Evolutionary conservation across 2,329 filamentous ascomycete species (phyloP).

Genomic region (Hypomyces perniciosus): DNA sequence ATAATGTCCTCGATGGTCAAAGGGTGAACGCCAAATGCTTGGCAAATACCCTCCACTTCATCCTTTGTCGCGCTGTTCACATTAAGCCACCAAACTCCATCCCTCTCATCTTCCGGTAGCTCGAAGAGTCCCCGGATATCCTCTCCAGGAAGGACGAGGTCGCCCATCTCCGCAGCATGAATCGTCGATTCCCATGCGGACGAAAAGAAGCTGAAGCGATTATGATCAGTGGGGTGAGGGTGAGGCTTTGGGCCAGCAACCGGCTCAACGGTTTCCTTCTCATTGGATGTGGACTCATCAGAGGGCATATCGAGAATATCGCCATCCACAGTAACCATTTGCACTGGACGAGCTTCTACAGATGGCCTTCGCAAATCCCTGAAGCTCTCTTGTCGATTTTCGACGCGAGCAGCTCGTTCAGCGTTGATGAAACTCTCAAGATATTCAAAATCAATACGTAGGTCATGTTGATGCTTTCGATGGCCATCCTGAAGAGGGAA

Average conservation of each 20-base stretch:
- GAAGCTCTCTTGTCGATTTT: slow-evolving; percentile 40
- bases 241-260: slow-evolving; percentile 32
- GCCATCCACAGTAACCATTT: slow-evolving; percentile 47
- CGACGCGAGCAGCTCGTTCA: slow-evolving; percentile 43
- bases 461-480: slow-evolving; percentile 53
- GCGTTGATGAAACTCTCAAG: slow-evolving; percentile 82
- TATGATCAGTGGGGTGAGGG: slow-evolving; percentile 50
- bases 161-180: slow-evolving; percentile 81
- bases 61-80: slow-evolving; percentile 85
- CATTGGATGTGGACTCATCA: slow-evolving; percentile 36
- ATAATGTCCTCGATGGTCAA: slow-evolving; percentile 94
- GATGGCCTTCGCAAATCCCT: slow-evolving; percentile 28
- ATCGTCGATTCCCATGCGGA: slow-evolving; percentile 92
- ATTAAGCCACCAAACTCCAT: slow-evolving; percentile 98
- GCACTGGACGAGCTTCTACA: slow-evolving; percentile 23
- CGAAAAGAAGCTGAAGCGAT: slow-evolving; percentile 94
- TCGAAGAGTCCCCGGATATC: slow-evolving; percentile 82
- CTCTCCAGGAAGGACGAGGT: slow-evolving; percentile 82
- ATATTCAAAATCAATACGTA: slow-evolving; percentile 87
- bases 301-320: slow-evolving; percentile 52
- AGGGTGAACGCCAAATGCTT: slow-evolving; percentile 92
- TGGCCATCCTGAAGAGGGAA: slow-evolving; percentile 69
- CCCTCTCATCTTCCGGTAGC: slow-evolving; percentile 53
- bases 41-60: slow-evolving; percentile 81
- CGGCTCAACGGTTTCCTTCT: slow-evolving; percentile 39